phyloP scores from a whole-genome alignment of 768 basidiomycete genomes.

The Lepiota brunneoincarnata region DNA sequence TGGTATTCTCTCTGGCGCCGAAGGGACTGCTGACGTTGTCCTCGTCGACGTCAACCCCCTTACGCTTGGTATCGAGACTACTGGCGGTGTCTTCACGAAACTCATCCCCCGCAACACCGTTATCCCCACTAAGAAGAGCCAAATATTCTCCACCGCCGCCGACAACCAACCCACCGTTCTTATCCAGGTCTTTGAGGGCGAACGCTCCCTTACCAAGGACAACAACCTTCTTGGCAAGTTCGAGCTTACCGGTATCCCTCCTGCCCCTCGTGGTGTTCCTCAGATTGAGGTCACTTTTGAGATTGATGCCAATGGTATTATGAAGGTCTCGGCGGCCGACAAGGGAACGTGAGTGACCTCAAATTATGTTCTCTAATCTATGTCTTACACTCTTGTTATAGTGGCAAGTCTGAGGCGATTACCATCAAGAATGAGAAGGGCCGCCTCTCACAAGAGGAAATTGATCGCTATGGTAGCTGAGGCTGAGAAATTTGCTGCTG shows the following conservation, averaged over 20 bases:
- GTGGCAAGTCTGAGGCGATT: constrained; percentile 84
- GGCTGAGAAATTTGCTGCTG: constrained; percentile 85
- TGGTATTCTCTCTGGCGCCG: constrained; percentile 95
- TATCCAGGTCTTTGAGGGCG: constrained; percentile 97
- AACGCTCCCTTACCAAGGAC: constrained; percentile 96
- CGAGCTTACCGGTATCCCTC: constrained; percentile 89
- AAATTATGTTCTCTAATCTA: background rate
- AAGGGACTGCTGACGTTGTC: constrained; percentile 85
- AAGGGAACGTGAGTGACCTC: constrained; percentile 79
- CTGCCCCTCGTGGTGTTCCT: constrained; percentile 94
- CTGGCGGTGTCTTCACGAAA: constrained; percentile 97
- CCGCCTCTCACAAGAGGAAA: constrained; percentile 84
- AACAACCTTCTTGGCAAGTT: constrained; percentile 98
- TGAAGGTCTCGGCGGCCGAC: constrained; percentile 90
- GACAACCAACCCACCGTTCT: constrained; percentile 95
- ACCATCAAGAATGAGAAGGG: constrained; percentile 97
- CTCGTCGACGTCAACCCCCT: constrained; percentile 97
- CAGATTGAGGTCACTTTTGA: constrained; percentile 98
- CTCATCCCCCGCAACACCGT: constrained; percentile 97
- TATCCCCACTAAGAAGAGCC: constrained; percentile 95
- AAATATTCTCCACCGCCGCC: constrained; percentile 87
- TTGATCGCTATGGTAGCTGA: constrained; percentile 95
- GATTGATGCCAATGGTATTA: constrained; percentile 92
- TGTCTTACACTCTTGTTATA: constrained; percentile 21
- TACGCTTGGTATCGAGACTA: constrained; percentile 98